Evolutionary conservation across 257 asterid genomes (phyloP), one percentile per base, ranked within the genome.

Genomic region (Cinchona pubescens): DNA sequence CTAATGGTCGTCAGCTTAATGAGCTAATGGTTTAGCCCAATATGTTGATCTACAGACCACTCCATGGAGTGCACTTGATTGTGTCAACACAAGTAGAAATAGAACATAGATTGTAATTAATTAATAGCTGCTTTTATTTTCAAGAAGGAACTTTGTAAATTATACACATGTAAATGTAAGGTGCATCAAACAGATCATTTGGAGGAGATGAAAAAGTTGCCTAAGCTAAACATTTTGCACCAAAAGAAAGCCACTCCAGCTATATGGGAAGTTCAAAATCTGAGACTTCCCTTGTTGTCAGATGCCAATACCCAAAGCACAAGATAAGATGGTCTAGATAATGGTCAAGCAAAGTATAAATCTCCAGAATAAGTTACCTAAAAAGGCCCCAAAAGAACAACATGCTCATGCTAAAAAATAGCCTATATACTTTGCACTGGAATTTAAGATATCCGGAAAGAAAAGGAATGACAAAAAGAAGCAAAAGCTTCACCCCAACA

Each of bases 271-370:
- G 51, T 58, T 4, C 4, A 42, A 45, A 62, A 30, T 9, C n/a
- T 25, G 38, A 12, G 56, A 72, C 68, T 53, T 38, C 15, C 7
- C 42, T 7, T 3, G 37, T 61, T 45, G 40, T 60, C 64, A 30
- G 83, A 86, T 88, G 78, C 89, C 85, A 83, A 80, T 79, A 69
- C 82, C 74, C 81, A 80, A 69, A 62, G 72, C 67, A 84, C 82
- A 85, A 90, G 91, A 72, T 67, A 83, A 27, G 61, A 55, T 73
- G 78, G 82, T 86, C 77, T 86, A 71, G 86, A 64, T 48, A 67
- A 63, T 74, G 70, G 75, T 83, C 78, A 92, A 89, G 96, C 81
- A 83, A 90, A 92, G 96, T 69, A 92, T 86, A 84, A 78, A 79
- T 71, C 67, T 29, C 19, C 62, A 55, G 56, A 76, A 61, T 48